phyloP scores from a whole-genome alignment of 345 rosid genomes.

The Turritis glabra region DNA sequence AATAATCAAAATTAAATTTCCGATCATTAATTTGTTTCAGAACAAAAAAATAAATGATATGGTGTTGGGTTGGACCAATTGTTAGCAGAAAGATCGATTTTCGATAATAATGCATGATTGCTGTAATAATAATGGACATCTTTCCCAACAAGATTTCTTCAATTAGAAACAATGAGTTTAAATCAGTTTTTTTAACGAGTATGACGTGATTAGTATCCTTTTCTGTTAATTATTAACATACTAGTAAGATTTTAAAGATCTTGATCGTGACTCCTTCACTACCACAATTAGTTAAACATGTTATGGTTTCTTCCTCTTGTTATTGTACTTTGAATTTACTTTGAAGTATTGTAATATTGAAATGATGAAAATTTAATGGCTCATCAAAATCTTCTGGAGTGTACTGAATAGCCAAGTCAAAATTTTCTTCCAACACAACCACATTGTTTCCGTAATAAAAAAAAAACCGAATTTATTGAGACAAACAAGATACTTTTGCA shows the following conservation, averaged over 20 bases:
- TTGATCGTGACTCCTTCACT: constrained; percentile 26
- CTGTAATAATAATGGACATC: constrained; percentile 21
- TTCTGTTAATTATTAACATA: not conserved
- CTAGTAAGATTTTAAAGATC: not conserved
- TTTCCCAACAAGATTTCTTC: constrained; percentile 28
- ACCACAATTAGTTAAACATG: constrained; percentile 7
- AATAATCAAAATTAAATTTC: not conserved
- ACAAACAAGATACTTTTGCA: not conserved
- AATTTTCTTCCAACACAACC: constrained; percentile 14
- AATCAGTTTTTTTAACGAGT: not conserved
- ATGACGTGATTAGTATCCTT: not conserved
- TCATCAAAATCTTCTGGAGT: not conserved
- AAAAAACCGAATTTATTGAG: constrained; percentile 22
- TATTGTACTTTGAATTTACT: not conserved
- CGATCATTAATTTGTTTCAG: constrained; percentile 13
- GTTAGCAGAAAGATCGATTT: constrained; percentile 24
- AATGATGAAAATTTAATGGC: not conserved
- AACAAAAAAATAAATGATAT: constrained; percentile 16
- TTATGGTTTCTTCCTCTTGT: constrained; percentile 4
- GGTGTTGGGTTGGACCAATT: constrained; percentile 34
- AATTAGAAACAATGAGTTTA: not conserved
- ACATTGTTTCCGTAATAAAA: constrained; percentile 17
- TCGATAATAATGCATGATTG: constrained; percentile 31
- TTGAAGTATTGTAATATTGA: not conserved
- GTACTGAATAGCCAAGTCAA: constrained; percentile 3